Evolutionary conservation across 2,329 filamentous ascomycete genomes (phyloP).

Genomic region (Elsinoe arachidis): DNA sequence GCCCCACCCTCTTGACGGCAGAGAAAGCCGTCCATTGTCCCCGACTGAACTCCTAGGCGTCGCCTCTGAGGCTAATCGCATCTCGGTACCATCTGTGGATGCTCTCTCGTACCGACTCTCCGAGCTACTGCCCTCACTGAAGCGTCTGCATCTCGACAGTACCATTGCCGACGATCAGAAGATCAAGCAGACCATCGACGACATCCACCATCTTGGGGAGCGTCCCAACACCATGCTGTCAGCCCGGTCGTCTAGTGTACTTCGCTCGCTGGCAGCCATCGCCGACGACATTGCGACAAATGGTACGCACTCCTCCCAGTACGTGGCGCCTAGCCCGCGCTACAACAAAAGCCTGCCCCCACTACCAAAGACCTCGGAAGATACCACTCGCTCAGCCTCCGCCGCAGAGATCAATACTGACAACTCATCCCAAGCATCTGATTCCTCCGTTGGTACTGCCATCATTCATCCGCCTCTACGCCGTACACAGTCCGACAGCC

Average conservation of each 20-base stretch:
- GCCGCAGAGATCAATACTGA: constrained; percentile 11
- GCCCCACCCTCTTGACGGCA: constrained; percentile 4
- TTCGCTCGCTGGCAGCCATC: constrained; percentile 29
- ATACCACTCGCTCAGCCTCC: background rate
- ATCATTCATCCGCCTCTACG: constrained; percentile 19
- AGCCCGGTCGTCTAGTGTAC: constrained; percentile 29
- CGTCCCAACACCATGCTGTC: constrained; percentile 28
- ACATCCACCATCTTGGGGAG: constrained; percentile 23
- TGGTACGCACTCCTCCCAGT: constrained; percentile 27
- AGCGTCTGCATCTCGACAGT: constrained; percentile 31
- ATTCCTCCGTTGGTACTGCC: background rate
- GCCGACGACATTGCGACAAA: constrained; percentile 31
- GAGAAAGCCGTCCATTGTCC: constrained; percentile 29
- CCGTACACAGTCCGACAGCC: constrained; percentile 20
- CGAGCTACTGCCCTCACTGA: constrained; percentile 37
- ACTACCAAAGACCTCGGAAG: constrained; percentile 19
- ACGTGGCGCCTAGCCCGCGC: constrained; percentile 10
- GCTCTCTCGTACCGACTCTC: constrained; percentile 39
- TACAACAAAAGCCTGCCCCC: constrained; percentile 30
- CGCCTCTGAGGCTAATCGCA: constrained; percentile 35
- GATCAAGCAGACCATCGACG: constrained; percentile 31
- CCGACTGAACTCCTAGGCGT: constrained; percentile 34
- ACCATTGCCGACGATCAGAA: constrained; percentile 27
- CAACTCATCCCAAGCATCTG: constrained; percentile 11
- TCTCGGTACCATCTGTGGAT: constrained; percentile 39